Base-by-base conservation (phyloP, 2,329 filamentous ascomycete species). In the Pseudogymnoascus sp. region DNA sequence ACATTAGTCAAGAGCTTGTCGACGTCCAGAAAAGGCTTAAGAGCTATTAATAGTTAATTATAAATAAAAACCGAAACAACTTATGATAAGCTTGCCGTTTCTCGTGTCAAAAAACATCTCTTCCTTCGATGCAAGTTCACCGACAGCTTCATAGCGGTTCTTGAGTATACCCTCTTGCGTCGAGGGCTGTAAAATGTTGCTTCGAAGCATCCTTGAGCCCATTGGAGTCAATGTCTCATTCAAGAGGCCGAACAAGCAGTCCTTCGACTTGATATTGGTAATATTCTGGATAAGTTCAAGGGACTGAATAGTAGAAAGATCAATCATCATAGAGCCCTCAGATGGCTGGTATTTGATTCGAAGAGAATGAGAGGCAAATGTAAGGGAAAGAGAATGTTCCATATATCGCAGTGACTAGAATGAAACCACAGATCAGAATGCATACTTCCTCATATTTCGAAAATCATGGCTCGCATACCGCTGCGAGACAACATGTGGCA, bases 281-380 rank as follows among this genome's bases (percentile, higher is more conserved):
- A 92, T 72, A 67, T 97, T 99, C 69, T 96, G 91, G 25, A 97
- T 89, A 5, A 99, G 81, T 72, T 99, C 94, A 2, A 99, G 79
- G 0, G 91, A 91, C 38, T 87, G 83, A 28, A 97, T 91, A 0
- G 92, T 96, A 0, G 91, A 88, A 2, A 94, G 81, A 69, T 97
- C 93, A 68, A 97, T 95, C 84, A 96, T 91, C 92, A 97, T 96
- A 0, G 91, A 90, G 23, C 93, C 90, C 71, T 96, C 90, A 0
- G 91, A 92, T 0, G 92, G 89, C 69, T 93, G 88, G 68, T 96
- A 97, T 66, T 86, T 88, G 70, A 97, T 88, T 3, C 91, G 85
- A 33, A 97, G 82, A 19, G 92, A 92, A 71, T 94, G 88, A n/a
- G 82, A 79, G 3, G 85, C 81, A 71, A 96, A 94, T 0, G 81